Percentiles rank a stretch among this genome's conserved stretches.
These are phyloP conservation scores for Corylus avellana DNA, from an alignment of 306 rosid genomes.

Conservation along the genomic window DNA sequence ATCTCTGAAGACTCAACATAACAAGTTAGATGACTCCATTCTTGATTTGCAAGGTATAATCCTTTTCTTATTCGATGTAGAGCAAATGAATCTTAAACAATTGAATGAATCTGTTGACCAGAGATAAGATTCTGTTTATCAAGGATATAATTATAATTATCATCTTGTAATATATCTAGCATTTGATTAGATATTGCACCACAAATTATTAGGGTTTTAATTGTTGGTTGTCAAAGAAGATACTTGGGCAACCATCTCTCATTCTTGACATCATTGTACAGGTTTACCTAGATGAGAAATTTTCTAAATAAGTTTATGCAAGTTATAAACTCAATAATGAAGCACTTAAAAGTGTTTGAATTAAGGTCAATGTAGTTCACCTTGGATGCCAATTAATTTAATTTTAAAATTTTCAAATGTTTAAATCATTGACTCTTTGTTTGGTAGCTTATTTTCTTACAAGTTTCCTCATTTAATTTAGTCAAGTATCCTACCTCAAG, in stretches of 20 bases:
- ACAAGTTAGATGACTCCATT: constrained; percentile 68
- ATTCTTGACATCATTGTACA: neutral
- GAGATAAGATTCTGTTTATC: constrained; percentile 12
- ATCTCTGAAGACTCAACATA: constrained; percentile 51
- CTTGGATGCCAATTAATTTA: neutral
- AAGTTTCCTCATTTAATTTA: constrained; percentile 42
- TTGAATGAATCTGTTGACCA: neutral
- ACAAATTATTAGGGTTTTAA: constrained; percentile 1
- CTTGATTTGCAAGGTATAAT: constrained; percentile 73
- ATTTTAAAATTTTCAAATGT: neutral
- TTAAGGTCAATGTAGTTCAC: neutral
- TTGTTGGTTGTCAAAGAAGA: neutral
- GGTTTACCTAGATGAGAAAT: neutral
- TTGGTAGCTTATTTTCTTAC: constrained; percentile 18
- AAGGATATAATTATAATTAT: constrained; percentile 13
- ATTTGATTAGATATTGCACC: constrained; percentile 4
- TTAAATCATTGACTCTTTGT: constrained; percentile 1
- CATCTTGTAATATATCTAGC: constrained; percentile 16
- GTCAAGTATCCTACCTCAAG: constrained; percentile 55
- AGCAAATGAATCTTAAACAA: neutral
- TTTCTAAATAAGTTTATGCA: neutral
- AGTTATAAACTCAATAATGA: neutral
- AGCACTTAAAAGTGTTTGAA: neutral
- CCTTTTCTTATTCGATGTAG: neutral
- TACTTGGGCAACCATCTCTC: neutral